Conservation (phyloP, 352 stramenopile species). For the Phytopythium montanum region DNA sequence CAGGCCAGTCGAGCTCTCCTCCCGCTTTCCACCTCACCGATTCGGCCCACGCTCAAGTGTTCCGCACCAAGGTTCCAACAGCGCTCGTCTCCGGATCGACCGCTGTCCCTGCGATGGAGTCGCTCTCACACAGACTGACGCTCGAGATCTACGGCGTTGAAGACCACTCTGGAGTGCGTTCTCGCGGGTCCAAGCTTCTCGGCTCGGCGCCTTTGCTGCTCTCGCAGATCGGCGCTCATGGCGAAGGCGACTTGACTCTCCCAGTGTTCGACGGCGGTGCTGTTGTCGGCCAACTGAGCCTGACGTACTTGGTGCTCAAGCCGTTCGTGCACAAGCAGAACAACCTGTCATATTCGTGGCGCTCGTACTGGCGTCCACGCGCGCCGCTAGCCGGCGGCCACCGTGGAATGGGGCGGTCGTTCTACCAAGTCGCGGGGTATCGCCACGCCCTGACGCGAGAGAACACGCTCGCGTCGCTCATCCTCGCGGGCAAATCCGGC, state of each 20-base stretch:
- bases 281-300: conserved; percentile 42
- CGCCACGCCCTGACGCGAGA: conserved; percentile 63
- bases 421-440: conserved; percentile 59
- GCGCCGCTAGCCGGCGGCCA: conserved; percentile 59
- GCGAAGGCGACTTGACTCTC: conserved; percentile 48
- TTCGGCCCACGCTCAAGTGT: conserved; percentile 40
- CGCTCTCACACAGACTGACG: conserved; percentile 29
- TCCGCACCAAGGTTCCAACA: conserved; percentile 41
- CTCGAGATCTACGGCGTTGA: conserved; percentile 33
- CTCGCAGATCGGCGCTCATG: conserved; percentile 45
- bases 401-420: conserved; percentile 73
- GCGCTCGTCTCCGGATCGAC: conserved; percentile 16
- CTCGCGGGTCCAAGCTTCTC: conserved; percentile 20
- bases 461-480: conserved; percentile 74
- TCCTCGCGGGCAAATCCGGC: conserved; percentile 57
- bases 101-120: conserved; percentile 1
- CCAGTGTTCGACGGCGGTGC: conserved; percentile 33
- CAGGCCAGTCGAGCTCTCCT: background rate
- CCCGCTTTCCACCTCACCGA: conserved; percentile 25
- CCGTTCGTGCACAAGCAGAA: conserved; percentile 57
- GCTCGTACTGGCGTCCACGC: conserved; percentile 63
- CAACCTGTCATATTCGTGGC: conserved; percentile 50
- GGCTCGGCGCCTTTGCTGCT: conserved; percentile 38
- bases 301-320: conserved; percentile 51
- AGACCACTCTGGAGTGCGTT: conserved; percentile 9